Base-by-base conservation (phyloP, 139 green algal genomes). In the Volvox reticuliferus region DNA sequence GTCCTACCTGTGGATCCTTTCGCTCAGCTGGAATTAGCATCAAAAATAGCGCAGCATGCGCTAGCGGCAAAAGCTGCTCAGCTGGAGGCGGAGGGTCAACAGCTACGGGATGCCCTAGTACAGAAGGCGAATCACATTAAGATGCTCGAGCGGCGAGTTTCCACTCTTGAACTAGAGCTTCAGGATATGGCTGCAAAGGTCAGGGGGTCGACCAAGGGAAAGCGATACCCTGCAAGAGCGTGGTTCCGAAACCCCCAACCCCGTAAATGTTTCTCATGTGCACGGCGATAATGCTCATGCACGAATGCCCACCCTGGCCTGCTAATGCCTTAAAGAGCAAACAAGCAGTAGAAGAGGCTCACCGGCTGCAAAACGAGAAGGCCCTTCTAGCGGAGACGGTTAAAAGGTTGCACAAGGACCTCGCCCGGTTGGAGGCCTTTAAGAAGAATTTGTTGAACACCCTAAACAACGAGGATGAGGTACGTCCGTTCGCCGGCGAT, bases 391-490 rank as follows among this genome's bases (percentile, higher is more conserved):
- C 97, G 81, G 94, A 96, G 37, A 97, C 96, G 20, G 95, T 98
- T 1, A 96, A 97, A 87, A 95, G 95, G 82, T 91, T 98, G 68
- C 97, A 98, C 93, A 80, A 94, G n/a, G 96, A 98, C 78, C 91
- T 97, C 1, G 93, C 94, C 18, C 95, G 96, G 88, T 92, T 98
- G 69, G 95, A 98, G 81, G 91, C 91, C 33, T 98, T 98, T 93
- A 98, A 98, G 91, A 92, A 92, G 37, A 97, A 95, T 90, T 88
- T 98, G 76, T 84, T 98, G 80, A 93, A 97, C 81, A 94, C 95
- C 30, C 91, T 98, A 69, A 92, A 97, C 73, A 94, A 95, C 67
- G 94, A 97, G 14, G 89, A 96, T 6, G 92, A 96, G 84, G 95
- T 95, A 33, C 44, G 19, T 55, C 24, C 9, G 14, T 28, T 3